These are phyloP conservation scores for Cucurbitaria berberidis DNA, from an alignment of 2,329 filamentous ascomycete species.

Conservation along the genomic window DNA sequence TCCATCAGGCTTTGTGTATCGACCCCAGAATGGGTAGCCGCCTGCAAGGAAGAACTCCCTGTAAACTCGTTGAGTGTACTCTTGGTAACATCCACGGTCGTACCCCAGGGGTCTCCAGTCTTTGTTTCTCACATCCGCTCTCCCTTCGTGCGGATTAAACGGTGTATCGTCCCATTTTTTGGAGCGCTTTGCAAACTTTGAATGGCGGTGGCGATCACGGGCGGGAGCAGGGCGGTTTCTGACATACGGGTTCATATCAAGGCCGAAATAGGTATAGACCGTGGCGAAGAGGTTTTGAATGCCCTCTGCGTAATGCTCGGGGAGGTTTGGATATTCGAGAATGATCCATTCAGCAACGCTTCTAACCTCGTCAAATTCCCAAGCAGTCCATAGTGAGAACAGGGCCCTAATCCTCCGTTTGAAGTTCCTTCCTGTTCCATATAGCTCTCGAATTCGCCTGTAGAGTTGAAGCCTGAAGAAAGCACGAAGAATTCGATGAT, in stretches of 20 bases:
- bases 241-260: slow-evolving; percentile 3
- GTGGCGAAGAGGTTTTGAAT: slow-evolving; percentile 1
- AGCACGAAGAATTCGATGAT: background rate
- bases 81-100: background rate
- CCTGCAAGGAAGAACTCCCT: background rate
- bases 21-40: slow-evolving; percentile 1
- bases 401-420: background rate
- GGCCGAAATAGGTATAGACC: background rate
- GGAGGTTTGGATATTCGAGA: background rate
- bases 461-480: background rate
- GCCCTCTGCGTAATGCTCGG: background rate
- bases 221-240: background rate
- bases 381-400: background rate
- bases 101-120: background rate
- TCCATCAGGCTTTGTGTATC: background rate
- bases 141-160: background rate
- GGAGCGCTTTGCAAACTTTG: background rate
- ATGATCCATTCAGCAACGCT: slow-evolving; percentile 3
- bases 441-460: background rate
- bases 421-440: background rate
- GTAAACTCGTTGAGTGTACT: slow-evolving; percentile 1
- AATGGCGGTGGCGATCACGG: background rate
- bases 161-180: slow-evolving; percentile 1
- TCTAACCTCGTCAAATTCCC: slow-evolving; percentile 6
- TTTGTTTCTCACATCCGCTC: background rate